A percentile compares a stretch with the other conserved stretches of the same genome.
Conservation (phyloP, 2,329 filamentous ascomycete genomes). For the Stromatinia cepivora region DNA sequence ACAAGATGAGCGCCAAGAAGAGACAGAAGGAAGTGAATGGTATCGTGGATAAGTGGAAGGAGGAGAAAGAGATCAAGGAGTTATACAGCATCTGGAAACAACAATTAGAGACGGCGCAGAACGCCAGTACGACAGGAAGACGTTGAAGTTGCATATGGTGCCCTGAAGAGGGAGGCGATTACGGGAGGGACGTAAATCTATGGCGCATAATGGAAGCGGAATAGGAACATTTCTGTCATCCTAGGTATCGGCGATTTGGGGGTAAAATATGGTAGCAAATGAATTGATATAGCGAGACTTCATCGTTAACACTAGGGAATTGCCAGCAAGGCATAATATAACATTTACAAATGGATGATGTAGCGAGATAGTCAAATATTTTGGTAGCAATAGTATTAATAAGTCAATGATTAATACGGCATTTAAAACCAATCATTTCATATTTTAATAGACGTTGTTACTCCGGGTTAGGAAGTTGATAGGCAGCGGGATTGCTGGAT, state of each 20-base stretch:
- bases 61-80: slow-evolving; percentile 56
- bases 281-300: not conserved
- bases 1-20: slow-evolving; percentile 60
- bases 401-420: too few relatives aligned
- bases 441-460: too few relatives aligned
- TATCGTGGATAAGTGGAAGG: slow-evolving; percentile 65
- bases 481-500: not conserved
- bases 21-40: slow-evolving; percentile 60
- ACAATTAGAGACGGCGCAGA: slow-evolving; percentile 53
- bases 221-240: not conserved
- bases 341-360: not conserved
- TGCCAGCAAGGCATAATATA: too few relatives aligned
- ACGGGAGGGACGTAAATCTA: not conserved
- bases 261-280: not conserved
- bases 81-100: slow-evolving; percentile 68
- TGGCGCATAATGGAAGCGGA: not conserved
- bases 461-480: not conserved
- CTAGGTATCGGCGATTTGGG: not conserved
- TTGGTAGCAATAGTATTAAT: too few relatives aligned
- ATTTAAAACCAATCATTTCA: not conserved
- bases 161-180: not conserved
- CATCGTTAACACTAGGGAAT: too few relatives aligned
- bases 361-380: not conserved
- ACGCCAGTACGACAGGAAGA: slow-evolving; percentile 21
- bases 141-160: not conserved